Percentiles rank a stretch among this genome's conserved stretches.
These are phyloP conservation scores for Cyclotella sp. DNA, from an alignment of 108 stramenopile genomes.

Conservation along the genomic window DNA sequence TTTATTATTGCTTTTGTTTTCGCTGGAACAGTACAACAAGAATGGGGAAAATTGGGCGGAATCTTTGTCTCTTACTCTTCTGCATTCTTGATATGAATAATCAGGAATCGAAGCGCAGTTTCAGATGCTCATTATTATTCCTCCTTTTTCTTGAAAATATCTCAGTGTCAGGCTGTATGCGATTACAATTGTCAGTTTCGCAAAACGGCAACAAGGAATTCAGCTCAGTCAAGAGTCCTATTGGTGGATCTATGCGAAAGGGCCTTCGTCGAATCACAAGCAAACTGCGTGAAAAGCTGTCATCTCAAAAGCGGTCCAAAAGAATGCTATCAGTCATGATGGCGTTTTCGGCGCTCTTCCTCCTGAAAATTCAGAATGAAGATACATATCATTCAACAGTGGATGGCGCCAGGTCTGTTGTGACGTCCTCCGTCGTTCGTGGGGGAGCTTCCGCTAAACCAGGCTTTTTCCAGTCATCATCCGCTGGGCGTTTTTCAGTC, in stretches of 20 bases:
- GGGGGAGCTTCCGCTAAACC: not conserved
- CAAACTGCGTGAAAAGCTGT: not conserved
- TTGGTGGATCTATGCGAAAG: not conserved
- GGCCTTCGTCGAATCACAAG: not conserved
- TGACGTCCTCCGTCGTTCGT: conserved; percentile 2
- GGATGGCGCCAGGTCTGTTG: not conserved
- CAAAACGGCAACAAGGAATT: too few relatives aligned
- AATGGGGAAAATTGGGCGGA: too few relatives aligned
- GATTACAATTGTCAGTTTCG: too few relatives aligned
- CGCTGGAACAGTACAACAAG: too few relatives aligned
- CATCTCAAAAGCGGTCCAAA: not conserved
- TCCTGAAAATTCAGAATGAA: not conserved
- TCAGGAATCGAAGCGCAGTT: too few relatives aligned
- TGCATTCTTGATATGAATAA: too few relatives aligned
- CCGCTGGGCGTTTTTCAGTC: not conserved
- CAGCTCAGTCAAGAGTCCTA: too few relatives aligned
- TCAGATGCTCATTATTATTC: too few relatives aligned
- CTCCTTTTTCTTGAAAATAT: too few relatives aligned
- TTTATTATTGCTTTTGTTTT: too few relatives aligned
- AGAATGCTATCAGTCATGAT: not conserved
- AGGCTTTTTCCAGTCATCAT: not conserved
- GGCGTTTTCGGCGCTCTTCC: conserved; percentile 7
- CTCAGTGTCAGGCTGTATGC: too few relatives aligned
- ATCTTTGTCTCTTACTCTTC: too few relatives aligned
- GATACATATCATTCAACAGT: not conserved